Percentiles rank a stretch among this genome's conserved stretches.
Conservation (phyloP, 1,284 basidiomycete species). For the Boletus smithii region DNA sequence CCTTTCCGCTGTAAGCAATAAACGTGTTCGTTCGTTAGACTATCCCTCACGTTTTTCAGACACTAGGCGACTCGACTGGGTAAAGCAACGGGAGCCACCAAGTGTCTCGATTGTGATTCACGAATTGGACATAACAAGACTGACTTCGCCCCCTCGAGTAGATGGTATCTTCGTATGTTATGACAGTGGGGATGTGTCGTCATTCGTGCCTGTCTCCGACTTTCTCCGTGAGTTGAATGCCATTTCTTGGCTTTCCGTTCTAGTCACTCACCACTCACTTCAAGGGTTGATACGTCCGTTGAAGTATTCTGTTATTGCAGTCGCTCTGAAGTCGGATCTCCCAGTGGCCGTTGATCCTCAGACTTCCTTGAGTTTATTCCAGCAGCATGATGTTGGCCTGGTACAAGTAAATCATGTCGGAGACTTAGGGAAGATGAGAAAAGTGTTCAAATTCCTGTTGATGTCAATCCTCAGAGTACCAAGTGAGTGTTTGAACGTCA, state of each 20-base stretch:
- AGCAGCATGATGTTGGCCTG: conserved; percentile 62
- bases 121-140: conserved; percentile 33
- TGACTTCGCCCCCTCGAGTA: conserved; percentile 51
- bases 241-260: conserved; percentile 5
- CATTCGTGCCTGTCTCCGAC: conserved; percentile 59
- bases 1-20: conserved; percentile 44
- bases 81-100: conserved; percentile 32
- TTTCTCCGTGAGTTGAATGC: conserved; percentile 52
- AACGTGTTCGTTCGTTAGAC: conserved; percentile 7
- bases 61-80: conserved; percentile 34
- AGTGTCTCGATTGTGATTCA: conserved; percentile 32
- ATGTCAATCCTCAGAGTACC: conserved; percentile 54
- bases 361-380: conserved; percentile 46
- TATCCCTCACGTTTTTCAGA: conserved; percentile 22
- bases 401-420: conserved; percentile 56
- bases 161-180: conserved; percentile 75
- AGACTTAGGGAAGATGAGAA: conserved; percentile 59
- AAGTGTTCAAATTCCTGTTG: conserved; percentile 64
- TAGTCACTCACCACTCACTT: conserved; percentile 11
- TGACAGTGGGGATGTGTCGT: conserved; percentile 56
- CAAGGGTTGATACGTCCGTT: conserved; percentile 55
- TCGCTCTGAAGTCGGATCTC: conserved; percentile 75
- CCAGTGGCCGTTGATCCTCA: conserved; percentile 53
- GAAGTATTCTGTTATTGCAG: conserved; percentile 58
- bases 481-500: conserved; percentile 38